Conservation (phyloP, 2,329 filamentous ascomycete genomes). For the Zymoseptoria pseudotritici region DNA sequence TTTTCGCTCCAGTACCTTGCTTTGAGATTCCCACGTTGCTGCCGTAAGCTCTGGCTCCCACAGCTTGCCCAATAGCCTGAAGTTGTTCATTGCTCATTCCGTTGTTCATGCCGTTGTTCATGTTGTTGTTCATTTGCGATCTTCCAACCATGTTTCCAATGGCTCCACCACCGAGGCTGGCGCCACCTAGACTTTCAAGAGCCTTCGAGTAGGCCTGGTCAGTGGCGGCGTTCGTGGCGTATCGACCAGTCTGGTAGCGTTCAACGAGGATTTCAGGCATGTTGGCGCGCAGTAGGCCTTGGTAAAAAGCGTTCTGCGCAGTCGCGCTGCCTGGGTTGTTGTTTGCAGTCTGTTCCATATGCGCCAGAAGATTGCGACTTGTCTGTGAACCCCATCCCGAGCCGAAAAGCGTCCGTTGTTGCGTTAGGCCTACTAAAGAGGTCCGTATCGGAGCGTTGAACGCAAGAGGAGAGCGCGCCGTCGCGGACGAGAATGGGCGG, state of each 20-base stretch:
- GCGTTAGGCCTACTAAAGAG: conserved; percentile 30
- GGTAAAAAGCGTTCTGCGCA: conserved; percentile 89
- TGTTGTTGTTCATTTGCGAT: conserved; percentile 15
- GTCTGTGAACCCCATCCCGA: conserved; percentile 32
- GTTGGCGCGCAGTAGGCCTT: conserved; percentile 79
- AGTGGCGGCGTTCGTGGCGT: conserved; percentile 70
- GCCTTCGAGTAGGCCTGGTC: conserved; percentile 74
- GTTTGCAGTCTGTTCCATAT: conserved; percentile 85
- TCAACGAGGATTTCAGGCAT: conserved; percentile 91
- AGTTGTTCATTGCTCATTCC: conserved; percentile 55
- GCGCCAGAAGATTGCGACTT: conserved; percentile 59
- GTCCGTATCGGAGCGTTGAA: conserved; percentile 9
- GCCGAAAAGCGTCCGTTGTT: conserved; percentile 41
- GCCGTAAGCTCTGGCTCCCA: conserved; percentile 63
- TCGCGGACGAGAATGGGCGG: neutral
- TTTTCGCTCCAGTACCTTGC: conserved; percentile 63
- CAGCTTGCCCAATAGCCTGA: conserved; percentile 73
- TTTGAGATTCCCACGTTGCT: conserved; percentile 51
- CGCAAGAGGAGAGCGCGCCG: neutral
- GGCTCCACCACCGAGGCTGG: conserved; percentile 28
- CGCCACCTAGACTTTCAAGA: conserved; percentile 52
- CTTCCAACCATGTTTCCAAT: conserved; percentile 16
- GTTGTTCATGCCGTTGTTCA: conserved; percentile 41
- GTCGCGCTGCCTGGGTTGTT: conserved; percentile 81
- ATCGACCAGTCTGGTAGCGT: conserved; percentile 77